Evolutionary conservation across 2,329 filamentous ascomycete genomes (phyloP).

Genomic region (Fusarium proliferatum): DNA sequence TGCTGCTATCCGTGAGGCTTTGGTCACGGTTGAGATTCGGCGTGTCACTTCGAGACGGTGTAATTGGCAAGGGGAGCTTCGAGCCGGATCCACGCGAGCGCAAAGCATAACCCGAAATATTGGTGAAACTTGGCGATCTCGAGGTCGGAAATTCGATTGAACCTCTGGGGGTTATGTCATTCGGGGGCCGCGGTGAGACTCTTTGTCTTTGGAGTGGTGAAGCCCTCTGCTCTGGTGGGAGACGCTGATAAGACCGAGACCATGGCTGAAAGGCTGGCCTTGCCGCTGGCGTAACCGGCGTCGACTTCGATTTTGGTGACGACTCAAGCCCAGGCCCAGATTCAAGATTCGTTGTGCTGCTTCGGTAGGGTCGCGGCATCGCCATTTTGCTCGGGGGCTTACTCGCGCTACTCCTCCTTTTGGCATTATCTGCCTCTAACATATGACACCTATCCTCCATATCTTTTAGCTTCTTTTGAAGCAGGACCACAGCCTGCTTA

Average conservation of each 20-base stretch:
- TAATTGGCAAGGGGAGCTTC: constrained; percentile 53
- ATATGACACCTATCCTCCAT: constrained; percentile 48
- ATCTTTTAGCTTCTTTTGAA: constrained; percentile 51
- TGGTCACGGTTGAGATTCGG: constrained; percentile 51
- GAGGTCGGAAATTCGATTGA: constrained; percentile 32
- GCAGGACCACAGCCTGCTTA: constrained; percentile 46
- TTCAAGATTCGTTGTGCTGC: constrained; percentile 28
- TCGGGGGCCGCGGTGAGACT: constrained; percentile 14
- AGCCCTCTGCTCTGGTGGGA: constrained; percentile 18
- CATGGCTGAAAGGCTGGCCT: constrained; percentile 29
- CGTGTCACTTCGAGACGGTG: constrained; percentile 52
- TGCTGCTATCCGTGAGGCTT: constrained; percentile 57
- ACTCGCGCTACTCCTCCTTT: constrained; percentile 36
- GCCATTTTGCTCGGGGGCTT: constrained; percentile 26
- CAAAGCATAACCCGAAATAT: constrained; percentile 44
- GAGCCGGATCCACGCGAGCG: constrained; percentile 53
- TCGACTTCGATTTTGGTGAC: constrained; percentile 40
- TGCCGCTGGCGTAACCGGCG: constrained; percentile 38
- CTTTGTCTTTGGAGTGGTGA: constrained; percentile 20
- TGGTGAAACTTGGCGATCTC: constrained; percentile 44
- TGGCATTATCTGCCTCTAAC: constrained; percentile 45
- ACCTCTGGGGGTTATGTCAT: constrained; percentile 9
- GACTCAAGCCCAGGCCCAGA: constrained; percentile 29
- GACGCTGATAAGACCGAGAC: constrained; percentile 35
- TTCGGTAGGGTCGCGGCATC: constrained; percentile 35